A percentile compares a stretch with the other conserved stretches of the same genome.
Evolutionary conservation across 768 basidiomycete species (phyloP).

Genomic region (Lactifluus volemus): DNA sequence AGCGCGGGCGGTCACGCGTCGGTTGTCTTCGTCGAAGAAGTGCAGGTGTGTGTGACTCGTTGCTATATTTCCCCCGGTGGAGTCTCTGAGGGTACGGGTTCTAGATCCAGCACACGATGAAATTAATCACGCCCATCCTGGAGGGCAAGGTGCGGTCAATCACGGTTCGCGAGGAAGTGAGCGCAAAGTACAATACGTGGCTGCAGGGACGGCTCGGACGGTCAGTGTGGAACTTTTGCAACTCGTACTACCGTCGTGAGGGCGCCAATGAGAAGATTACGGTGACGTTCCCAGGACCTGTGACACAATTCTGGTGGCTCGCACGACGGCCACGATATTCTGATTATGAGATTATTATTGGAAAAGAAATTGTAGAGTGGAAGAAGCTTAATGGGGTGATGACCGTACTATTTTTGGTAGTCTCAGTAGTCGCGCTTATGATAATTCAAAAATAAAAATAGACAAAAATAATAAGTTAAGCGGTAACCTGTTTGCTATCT

Average conservation of each 20-base stretch:
- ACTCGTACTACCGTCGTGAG: conserved; percentile 42
- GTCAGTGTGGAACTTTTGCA: conserved; percentile 47
- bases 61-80: neutral
- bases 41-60: conserved; percentile 34
- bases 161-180: conserved; percentile 38
- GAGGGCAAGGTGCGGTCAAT: conserved; percentile 41
- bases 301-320: conserved; percentile 45
- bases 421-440: neutral
- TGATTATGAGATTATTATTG: conserved; percentile 34
- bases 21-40: conserved; percentile 46
- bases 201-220: conserved; percentile 38
- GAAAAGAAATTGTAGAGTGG: conserved; percentile 30
- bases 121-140: conserved; percentile 46
- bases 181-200: conserved; percentile 43
- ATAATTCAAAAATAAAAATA: no score
- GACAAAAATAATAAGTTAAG: no score
- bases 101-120: conserved; percentile 41
- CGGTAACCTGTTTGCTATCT: no score
- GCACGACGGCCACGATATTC: conserved; percentile 35
- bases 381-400: neutral
- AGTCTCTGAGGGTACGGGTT: conserved; percentile 3
- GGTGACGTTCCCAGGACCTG: conserved; percentile 47
- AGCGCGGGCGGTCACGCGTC: conserved; percentile 50
- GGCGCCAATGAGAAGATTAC: conserved; percentile 33
- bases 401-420: neutral